Percentiles rank a stretch among this genome's conserved stretches.
Evolutionary conservation across 2,329 filamentous ascomycete species (phyloP).

Genomic region (Graphilbum fragrans): DNA sequence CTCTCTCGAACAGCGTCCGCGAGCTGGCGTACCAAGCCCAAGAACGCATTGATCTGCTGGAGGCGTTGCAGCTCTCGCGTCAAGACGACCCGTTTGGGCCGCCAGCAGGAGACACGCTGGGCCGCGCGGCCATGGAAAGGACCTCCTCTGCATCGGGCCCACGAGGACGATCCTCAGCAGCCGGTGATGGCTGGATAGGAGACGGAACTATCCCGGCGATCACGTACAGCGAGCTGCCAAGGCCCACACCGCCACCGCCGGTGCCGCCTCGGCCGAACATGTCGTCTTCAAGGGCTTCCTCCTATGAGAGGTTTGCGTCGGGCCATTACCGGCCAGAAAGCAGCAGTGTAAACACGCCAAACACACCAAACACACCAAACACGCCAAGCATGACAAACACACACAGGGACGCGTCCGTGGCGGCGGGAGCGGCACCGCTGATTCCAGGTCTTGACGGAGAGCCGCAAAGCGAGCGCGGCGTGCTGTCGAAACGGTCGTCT

Average conservation of each 20-base stretch:
- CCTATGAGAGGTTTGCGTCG: slow-evolving; percentile 32
- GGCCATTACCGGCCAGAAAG: slow-evolving; percentile 7
- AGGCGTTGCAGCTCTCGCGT: slow-evolving; percentile 61
- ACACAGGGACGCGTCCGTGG: neutral
- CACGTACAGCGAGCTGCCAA: slow-evolving; percentile 70
- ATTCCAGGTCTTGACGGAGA: slow-evolving; percentile 1
- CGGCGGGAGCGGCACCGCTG: neutral
- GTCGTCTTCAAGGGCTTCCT: slow-evolving; percentile 32
- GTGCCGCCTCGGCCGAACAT: slow-evolving; percentile 34
- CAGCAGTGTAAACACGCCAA: neutral
- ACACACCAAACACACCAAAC: neutral
- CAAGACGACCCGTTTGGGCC: slow-evolving; percentile 22
- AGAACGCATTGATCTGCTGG: slow-evolving; percentile 79
- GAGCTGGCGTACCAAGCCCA: slow-evolving; percentile 85
- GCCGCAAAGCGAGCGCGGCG: neutral
- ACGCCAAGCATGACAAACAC: neutral
- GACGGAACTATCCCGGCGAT: slow-evolving; percentile 72
- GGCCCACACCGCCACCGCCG: slow-evolving; percentile 41
- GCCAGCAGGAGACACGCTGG: neutral
- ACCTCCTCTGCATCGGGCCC: neutral
- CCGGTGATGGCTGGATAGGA: slow-evolving; percentile 54
- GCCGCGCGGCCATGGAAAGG: neutral
- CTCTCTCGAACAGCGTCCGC: slow-evolving; percentile 67
- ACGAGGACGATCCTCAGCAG: neutral
- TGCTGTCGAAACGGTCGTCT: slow-evolving; percentile 6